Conservation (phyloP, 129 eudicot species). For the Kitagawia praeruptora region DNA sequence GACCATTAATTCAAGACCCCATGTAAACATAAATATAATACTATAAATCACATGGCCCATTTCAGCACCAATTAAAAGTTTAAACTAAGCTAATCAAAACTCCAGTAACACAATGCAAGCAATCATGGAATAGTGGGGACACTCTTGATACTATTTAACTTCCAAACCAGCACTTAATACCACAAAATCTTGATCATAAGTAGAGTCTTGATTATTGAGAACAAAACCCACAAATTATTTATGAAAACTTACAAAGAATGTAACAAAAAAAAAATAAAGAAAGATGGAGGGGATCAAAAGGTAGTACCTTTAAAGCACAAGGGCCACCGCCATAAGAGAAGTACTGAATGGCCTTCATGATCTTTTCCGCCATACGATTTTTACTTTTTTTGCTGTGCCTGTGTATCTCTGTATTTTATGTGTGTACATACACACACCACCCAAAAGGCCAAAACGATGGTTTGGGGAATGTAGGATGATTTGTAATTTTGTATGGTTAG, state of each 20-base stretch:
- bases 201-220: neutral
- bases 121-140: neutral
- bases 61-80: neutral
- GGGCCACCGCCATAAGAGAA: constrained; percentile 21
- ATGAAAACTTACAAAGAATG: neutral
- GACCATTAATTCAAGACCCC: neutral
- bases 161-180: neutral
- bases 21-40: neutral
- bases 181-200: neutral
- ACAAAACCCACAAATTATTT: neutral
- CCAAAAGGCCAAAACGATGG: neutral
- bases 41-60: neutral
- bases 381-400: too few species aligned
- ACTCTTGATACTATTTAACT: neutral
- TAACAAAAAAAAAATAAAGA: neutral
- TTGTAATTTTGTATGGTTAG: too few species aligned
- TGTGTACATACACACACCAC: neutral
- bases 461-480: neutral
- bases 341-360: constrained; percentile 22
- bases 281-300: neutral
- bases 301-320: constrained; percentile 15
- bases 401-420: too few species aligned
- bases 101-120: neutral
- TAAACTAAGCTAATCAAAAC: neutral
- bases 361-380: constrained; percentile 12